Evolutionary conservation across 1,139 yeast species (phyloP).

Genomic region (Candida sojae): DNA sequence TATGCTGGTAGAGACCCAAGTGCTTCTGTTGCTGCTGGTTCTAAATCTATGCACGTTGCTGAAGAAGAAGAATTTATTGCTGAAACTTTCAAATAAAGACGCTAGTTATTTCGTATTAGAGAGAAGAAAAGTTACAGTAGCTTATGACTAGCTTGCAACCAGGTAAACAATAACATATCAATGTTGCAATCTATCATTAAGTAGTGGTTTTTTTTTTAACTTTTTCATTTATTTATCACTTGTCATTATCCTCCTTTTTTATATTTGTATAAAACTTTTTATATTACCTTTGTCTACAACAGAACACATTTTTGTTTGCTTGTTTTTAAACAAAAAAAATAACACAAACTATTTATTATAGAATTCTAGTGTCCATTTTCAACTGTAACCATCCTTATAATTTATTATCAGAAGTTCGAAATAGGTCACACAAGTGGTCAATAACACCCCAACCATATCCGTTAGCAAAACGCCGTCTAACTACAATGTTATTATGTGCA

Average conservation of each 20-base stretch:
- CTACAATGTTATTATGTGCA: constrained; percentile 93
- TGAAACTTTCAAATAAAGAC: constrained; percentile 59
- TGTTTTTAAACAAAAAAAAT: not conserved
- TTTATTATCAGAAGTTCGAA: constrained; percentile 5
- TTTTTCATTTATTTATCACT: not conserved
- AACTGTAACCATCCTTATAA: constrained; percentile 6
- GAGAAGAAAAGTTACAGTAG: no score
- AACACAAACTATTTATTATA: constrained; percentile 8
- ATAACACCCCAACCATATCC: constrained; percentile 97
- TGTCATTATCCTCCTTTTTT: not conserved
- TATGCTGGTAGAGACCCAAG: constrained; percentile 98
- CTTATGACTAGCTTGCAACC: no score
- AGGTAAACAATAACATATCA: no score
- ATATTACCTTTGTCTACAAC: not conserved
- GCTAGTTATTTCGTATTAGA: not conserved
- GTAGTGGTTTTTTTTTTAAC: not conserved
- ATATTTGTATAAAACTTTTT: not conserved
- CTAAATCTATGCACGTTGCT: constrained; percentile 80
- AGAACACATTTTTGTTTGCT: not conserved
- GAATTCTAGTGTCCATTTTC: constrained; percentile 7
- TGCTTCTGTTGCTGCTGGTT: constrained; percentile 98
- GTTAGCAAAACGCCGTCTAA: constrained; percentile 84
- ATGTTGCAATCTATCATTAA: not conserved
- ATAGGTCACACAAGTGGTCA: constrained; percentile 38
- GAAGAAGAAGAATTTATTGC: constrained; percentile 88